Percentiles rank a stretch among this genome's conserved stretches.
These are phyloP conservation scores for Phyllosticta capitalensis DNA, from an alignment of 2,329 filamentous ascomycete species.

Conservation along the genomic window DNA sequence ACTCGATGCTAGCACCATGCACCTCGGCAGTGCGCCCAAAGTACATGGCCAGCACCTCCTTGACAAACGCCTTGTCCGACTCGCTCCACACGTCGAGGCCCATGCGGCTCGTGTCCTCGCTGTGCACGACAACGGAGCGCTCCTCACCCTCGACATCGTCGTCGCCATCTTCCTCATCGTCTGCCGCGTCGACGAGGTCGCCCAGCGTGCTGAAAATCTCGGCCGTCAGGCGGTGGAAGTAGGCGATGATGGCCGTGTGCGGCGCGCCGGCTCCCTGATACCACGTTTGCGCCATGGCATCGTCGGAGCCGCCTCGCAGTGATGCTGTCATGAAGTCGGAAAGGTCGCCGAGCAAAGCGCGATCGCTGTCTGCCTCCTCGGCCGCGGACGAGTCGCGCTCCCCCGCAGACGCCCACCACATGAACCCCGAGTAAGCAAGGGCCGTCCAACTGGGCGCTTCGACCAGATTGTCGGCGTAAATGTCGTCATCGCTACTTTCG, in stretches of 20 bases:
- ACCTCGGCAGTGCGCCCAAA: conserved; percentile 56
- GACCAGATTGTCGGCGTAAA: conserved; percentile 32
- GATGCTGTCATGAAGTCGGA: conserved; percentile 20
- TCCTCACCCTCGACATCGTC: conserved; percentile 22
- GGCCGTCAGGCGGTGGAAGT: conserved; percentile 68
- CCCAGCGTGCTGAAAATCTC: conserved; percentile 53
- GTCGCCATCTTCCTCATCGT: conserved; percentile 33
- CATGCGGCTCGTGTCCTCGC: conserved; percentile 58
- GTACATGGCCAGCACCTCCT: conserved; percentile 53
- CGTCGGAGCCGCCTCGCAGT: conserved; percentile 39
- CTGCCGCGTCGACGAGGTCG: conserved; percentile 46
- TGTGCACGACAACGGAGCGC: conserved; percentile 45
- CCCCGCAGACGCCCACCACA: conserved; percentile 83
- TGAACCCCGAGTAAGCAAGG: conserved; percentile 71
- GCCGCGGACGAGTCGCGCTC: conserved; percentile 52
- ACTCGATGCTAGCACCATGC: conserved; percentile 59
- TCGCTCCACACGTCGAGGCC: conserved; percentile 71
- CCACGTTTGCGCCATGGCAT: conserved; percentile 31
- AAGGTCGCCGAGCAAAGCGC: conserved; percentile 34
- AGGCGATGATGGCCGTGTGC: conserved; percentile 67
- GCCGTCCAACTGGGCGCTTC: conserved; percentile 57
- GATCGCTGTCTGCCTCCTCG: conserved; percentile 45
- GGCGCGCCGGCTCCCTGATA: conserved; percentile 26
- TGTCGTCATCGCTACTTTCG: conserved; percentile 5
- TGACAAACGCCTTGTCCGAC: conserved; percentile 59